These are phyloP conservation scores for Yamadazyma triangularis DNA, from an alignment of 1,139 yeast genomes.

Conservation along the genomic window DNA sequence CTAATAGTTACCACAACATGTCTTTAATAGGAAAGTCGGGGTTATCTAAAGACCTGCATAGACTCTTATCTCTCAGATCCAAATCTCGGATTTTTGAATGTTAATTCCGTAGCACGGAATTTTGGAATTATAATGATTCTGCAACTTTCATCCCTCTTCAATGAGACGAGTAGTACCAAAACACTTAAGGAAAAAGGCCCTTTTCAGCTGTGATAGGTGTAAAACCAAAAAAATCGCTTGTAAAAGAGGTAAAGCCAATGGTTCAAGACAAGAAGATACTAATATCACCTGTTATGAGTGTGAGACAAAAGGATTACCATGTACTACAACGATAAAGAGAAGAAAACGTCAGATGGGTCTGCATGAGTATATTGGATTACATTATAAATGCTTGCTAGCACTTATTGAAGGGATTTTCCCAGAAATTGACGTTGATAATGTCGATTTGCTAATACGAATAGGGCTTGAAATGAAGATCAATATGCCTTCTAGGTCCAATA, in stretches of 20 bases:
- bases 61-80: no score
- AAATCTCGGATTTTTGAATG: no score
- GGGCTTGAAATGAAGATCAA: constrained; percentile 28
- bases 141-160: neutral
- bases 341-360: constrained; percentile 27
- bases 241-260: constrained; percentile 18
- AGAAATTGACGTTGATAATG: constrained; percentile 33
- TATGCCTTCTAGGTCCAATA: constrained; percentile 24
- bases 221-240: constrained; percentile 38
- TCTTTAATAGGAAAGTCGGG: no score
- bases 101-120: no score
- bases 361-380: constrained; percentile 30
- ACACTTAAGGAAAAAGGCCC: constrained; percentile 17
- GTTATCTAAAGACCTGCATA: no score
- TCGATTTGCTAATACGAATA: constrained; percentile 27
- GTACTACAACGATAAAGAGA: constrained; percentile 25
- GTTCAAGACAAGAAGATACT: constrained; percentile 7
- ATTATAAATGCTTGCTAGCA: constrained; percentile 31
- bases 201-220: constrained; percentile 43
- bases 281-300: constrained; percentile 30
- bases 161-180: constrained; percentile 7
- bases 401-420: constrained; percentile 36
- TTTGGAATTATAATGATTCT: no score
- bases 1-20: no score
- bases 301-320: constrained; percentile 25